These are phyloP conservation scores for Geotrichum siamense DNA, from an alignment of 1,139 yeast species.

Conservation along the genomic window DNA sequence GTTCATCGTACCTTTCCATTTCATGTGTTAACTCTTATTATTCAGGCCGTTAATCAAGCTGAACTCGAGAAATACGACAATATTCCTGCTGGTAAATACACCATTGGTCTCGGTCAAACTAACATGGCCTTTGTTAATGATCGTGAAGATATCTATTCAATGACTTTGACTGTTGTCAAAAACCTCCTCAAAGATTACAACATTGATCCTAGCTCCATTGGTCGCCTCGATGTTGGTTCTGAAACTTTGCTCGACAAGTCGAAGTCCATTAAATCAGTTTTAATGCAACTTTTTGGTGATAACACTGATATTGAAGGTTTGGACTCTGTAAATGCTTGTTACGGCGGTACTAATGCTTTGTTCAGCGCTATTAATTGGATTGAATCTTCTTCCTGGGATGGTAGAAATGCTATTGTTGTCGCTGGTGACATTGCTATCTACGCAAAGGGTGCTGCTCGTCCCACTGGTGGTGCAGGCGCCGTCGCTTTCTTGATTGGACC, in stretches of 20 bases:
- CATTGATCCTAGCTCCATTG: conserved; percentile 73
- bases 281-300: conserved; percentile 89
- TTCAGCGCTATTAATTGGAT: conserved; percentile 94
- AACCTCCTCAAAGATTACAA: conserved; percentile 71
- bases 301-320: conserved; percentile 93
- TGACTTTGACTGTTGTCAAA: conserved; percentile 76
- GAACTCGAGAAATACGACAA: conserved; percentile 82
- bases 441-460: conserved; percentile 96
- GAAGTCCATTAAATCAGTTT: conserved; percentile 90
- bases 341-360: conserved; percentile 96
- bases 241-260: conserved; percentile 96
- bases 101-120: conserved; percentile 97
- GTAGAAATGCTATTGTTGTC: conserved; percentile 94
- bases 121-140: conserved; percentile 97
- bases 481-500: conserved; percentile 95
- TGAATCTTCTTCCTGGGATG: conserved; percentile 96
- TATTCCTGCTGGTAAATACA: conserved; percentile 90
- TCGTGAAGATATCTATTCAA: conserved; percentile 93
- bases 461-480: conserved; percentile 99
- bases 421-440: conserved; percentile 98
- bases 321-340: conserved; percentile 95
- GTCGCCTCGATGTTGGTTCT: conserved; percentile 97
- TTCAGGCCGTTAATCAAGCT: conserved; percentile 68
- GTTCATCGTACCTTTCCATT: conserved; percentile 1
- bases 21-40: neutral